Percentiles rank a stretch among this genome's conserved stretches.
These are phyloP conservation scores for Pseudogymnoascus sp. DNA, from an alignment of 2,329 filamentous ascomycete genomes.

Conservation along the genomic window DNA sequence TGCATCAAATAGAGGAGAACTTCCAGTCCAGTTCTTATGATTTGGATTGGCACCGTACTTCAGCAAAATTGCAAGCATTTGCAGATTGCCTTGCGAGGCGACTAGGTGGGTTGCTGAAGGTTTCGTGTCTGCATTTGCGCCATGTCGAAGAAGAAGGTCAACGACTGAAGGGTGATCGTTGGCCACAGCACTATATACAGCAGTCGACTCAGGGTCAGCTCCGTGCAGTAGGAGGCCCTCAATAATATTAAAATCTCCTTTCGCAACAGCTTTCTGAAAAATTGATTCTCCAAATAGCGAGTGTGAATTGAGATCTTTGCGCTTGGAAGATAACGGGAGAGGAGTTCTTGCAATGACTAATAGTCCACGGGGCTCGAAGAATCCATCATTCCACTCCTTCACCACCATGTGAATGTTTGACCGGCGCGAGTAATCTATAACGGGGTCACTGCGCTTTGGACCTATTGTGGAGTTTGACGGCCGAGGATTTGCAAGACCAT, in stretches of 20 bases:
- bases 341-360: constrained; percentile 7
- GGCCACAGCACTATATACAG: constrained; percentile 11
- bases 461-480: not conserved
- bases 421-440: not conserved
- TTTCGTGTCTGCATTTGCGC: constrained; percentile 13
- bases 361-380: not conserved
- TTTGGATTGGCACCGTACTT: not conserved
- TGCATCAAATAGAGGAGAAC: constrained; percentile 10
- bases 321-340: not conserved
- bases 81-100: constrained; percentile 11
- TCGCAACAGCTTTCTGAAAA: constrained; percentile 10
- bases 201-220: constrained; percentile 13
- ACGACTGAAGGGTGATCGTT: constrained; percentile 10
- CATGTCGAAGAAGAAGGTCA: constrained; percentile 14
- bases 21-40: not conserved
- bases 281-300: constrained; percentile 14
- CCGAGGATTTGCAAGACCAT: not conserved
- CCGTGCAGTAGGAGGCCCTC: constrained; percentile 9
- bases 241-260: constrained; percentile 6
- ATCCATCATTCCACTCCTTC: not conserved
- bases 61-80: not conserved
- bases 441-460: not conserved
- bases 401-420: not conserved
- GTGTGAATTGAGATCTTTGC: constrained; percentile 13
- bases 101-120: constrained; percentile 12